These are phyloP conservation scores for Discostella stelligeroides DNA, from an alignment of 108 stramenopile genomes.

Conservation along the genomic window DNA sequence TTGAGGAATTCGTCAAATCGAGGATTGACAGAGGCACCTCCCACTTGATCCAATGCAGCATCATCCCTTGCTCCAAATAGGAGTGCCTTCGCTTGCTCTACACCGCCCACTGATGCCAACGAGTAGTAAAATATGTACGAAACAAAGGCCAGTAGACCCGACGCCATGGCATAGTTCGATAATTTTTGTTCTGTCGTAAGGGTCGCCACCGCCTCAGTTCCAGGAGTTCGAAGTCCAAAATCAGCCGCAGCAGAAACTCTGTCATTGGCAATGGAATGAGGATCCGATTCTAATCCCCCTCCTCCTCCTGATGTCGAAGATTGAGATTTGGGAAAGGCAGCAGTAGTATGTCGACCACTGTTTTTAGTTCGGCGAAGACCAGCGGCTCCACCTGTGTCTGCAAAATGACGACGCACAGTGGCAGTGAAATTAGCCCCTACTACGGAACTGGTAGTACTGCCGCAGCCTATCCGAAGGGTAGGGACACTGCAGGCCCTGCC, in stretches of 20 bases:
- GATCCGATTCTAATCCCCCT: conserved; percentile 35
- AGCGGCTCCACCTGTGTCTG: not conserved
- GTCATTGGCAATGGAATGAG: conserved; percentile 48
- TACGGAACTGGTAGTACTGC: not conserved
- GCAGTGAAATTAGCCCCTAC: not conserved
- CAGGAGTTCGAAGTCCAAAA: conserved; percentile 17
- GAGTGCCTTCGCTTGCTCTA: conserved; percentile 30
- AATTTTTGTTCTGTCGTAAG: conserved; percentile 44
- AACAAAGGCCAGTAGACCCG: conserved; percentile 46
- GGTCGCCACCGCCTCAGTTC: conserved; percentile 40
- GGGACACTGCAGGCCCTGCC: not conserved
- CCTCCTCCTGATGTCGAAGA: not conserved
- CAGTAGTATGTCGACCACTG: conserved; percentile 6
- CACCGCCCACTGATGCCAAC: conserved; percentile 42
- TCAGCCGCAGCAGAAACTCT: conserved; percentile 19
- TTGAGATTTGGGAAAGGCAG: not conserved
- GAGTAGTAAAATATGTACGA: conserved; percentile 57
- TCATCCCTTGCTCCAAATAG: conserved; percentile 10
- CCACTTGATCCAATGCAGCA: conserved; percentile 8
- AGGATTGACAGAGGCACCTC: conserved; percentile 22
- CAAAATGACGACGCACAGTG: not conserved
- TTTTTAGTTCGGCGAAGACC: conserved; percentile 31
- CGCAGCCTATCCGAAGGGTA: not conserved
- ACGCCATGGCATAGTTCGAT: conserved; percentile 50
- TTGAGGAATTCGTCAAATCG: conserved; percentile 42